Base-by-base conservation (phyloP, 1,284 basidiomycete species). In the Trametes versicolor region DNA sequence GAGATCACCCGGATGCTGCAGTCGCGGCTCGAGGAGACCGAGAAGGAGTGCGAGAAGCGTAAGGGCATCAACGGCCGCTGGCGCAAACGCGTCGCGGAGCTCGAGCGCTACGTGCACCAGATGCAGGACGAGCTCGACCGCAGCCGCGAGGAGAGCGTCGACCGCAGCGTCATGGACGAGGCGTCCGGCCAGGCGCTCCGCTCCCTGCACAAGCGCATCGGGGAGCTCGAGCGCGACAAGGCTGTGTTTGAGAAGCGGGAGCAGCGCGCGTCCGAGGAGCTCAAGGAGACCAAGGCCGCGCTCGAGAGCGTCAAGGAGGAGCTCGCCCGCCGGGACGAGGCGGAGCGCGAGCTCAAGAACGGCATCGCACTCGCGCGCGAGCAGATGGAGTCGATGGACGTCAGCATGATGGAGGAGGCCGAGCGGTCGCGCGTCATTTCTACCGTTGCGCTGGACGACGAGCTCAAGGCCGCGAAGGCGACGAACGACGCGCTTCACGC, bases 111-210 rank as follows among this genome's bases (percentile, higher is more conserved):
- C 63, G 87, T 88, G 64, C 79, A 86, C 15, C 77, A 81, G 61
- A 80, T 94, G 23, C 88, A 92, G 71, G 89, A 90, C 47, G 88
- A 91, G 71, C 86, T 90, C 19, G 91, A 93, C 54, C 79, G 81
- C 4, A 89, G 86, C 61, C 80, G 87, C 54, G 86, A 87, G 73
- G 88, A 89, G 70, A 89, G 85, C 71, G 77, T 87, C 77, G 91
- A 92, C 71, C 80, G 91, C 45, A 92, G 89, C 65, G 76, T 92
- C 45, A 91, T 92, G 87, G 92, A 93, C 70, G 91, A 90, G 69
- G 91, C 91, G 0, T 91, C 88, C 64, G 83, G 87, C 1, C 87
- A 89, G 71, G 91, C 90, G 1, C 71, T 93, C 65, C 79, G 86
- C 32, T 85, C 85, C 79, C 79, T 93, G 37, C 91, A 93, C 71